Evolutionary conservation across 2,329 filamentous ascomycete genomes (phyloP), one percentile per base, ranked within the genome.

Genomic region (Diplodia corticola): DNA sequence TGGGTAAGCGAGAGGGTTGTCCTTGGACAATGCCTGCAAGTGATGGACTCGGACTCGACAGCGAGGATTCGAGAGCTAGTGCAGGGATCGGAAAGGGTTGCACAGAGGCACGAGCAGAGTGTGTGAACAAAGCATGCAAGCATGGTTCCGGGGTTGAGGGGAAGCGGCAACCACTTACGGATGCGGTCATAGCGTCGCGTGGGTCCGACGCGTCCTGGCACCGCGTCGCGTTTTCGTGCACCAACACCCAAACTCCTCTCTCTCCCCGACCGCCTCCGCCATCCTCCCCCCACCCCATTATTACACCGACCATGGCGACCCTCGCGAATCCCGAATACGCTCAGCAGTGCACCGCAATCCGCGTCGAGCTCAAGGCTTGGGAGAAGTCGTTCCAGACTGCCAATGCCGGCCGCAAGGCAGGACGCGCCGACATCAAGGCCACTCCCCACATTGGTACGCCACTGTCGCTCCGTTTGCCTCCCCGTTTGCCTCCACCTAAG

Each of bases 401-500:
- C 17, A 84, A 93, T 73, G 80, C 79, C 35, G 90, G 91, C 60
- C 84, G 83, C 69, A 93, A 92, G 80, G 89, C 91, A 4, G 81
- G 84, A 59, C 85, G 90, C 66, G 85, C 88, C n/a, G 90, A 92
- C 72, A 93, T 94, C 80, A 93, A 92, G 78, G 83, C 84, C 63
- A 88, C 91, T 71, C 83, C 85, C 6, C 84, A 85, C 0, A 92
- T 93, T 72, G 89, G 90, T 92, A 84, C 37, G 80, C 30, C 28
- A 28, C 28, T 28, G 28, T 6, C 28, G 4, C 6, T 3, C 28
- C 28, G n/a, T n/a, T 22, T 10, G 24, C 10, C 37, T 17, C 20
- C 1, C 22, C 24, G 5, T 46, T 28, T 65, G 73, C 55, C 22
- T n/a, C 15, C n/a, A 20, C 10, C 26, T 12, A 10, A 7, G n/a